phyloP scores from a whole-genome alignment of 2,329 filamentous ascomycete genomes.

The Talaromyces sp. region DNA sequence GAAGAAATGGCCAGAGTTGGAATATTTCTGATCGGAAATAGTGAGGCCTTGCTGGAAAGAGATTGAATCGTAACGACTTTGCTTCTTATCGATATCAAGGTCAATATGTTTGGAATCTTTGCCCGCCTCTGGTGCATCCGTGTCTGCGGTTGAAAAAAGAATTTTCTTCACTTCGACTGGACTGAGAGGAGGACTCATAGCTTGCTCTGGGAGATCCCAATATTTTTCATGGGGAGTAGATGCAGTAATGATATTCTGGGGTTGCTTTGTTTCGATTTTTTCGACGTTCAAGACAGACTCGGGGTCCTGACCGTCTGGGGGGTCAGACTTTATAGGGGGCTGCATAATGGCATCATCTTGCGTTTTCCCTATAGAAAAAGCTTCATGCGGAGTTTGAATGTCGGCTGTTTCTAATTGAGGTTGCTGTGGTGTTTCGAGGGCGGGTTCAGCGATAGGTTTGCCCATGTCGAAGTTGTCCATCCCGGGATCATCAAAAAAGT shows the following conservation, averaged over 20 bases:
- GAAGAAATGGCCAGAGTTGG: slow-evolving; percentile 42
- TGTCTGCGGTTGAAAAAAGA: slow-evolving; percentile 31
- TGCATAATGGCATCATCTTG: not conserved
- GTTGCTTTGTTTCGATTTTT: not conserved
- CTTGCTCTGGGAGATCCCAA: slow-evolving; percentile 18
- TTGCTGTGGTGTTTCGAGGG: slow-evolving; percentile 1
- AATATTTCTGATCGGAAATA: slow-evolving; percentile 51
- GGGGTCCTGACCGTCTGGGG: not conserved
- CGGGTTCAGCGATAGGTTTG: not conserved
- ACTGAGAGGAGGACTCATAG: slow-evolving; percentile 36
- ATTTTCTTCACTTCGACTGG: slow-evolving; percentile 40
- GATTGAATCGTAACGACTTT: slow-evolving; percentile 49
- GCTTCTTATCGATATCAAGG: slow-evolving; percentile 1
- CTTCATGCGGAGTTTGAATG: slow-evolving; percentile 10
- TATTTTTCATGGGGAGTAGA: not conserved
- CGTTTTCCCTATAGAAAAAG: slow-evolving; percentile 1
- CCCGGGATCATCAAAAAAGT: slow-evolving; percentile 54
- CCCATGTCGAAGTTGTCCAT: slow-evolving; percentile 9
- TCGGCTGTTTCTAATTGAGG: slow-evolving; percentile 3
- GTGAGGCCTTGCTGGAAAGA: slow-evolving; percentile 46
- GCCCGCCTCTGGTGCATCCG: slow-evolving; percentile 4
- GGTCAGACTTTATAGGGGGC: not conserved
- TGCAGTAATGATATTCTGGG: not conserved
- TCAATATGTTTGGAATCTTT: slow-evolving; percentile 15
- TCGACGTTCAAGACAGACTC: not conserved